Evolutionary conservation across 2,329 filamentous ascomycete genomes (phyloP).

Genomic region (Exophiala phaeomuriformis): DNA sequence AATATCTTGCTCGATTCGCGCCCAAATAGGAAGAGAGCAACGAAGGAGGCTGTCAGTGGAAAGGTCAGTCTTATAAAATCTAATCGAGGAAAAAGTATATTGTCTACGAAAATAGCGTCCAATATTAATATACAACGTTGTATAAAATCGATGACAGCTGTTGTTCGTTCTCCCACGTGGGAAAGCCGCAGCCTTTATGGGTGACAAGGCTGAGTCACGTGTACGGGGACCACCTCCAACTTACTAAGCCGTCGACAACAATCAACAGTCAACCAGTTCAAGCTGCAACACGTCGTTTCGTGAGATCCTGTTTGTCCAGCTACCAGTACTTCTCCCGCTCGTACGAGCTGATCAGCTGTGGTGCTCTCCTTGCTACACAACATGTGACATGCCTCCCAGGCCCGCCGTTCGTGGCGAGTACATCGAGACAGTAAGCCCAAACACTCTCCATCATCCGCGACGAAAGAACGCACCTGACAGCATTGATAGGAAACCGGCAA

Average conservation of each 20-base stretch:
- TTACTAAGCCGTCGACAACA: background rate
- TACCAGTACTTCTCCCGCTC: background rate
- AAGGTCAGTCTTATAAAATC: too few species aligned
- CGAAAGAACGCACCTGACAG: constrained; percentile 8
- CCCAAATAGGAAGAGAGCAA: too few species aligned
- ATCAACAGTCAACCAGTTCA: background rate
- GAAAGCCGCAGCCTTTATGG: background rate
- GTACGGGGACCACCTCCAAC: background rate
- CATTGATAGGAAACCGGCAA: constrained; percentile 73
- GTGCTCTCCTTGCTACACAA: background rate
- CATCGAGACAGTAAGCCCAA: constrained; percentile 73
- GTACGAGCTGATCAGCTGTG: background rate
- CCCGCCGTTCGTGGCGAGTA: constrained; percentile 74
- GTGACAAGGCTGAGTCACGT: background rate
- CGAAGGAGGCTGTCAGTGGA: too few species aligned
- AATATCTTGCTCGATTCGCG: too few species aligned
- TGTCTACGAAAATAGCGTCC: too few species aligned
- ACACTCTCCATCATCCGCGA: background rate
- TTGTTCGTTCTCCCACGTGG: too few species aligned
- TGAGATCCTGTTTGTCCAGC: too few species aligned
- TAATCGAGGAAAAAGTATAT: too few species aligned
- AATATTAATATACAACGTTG: too few species aligned
- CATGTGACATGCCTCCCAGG: constrained; percentile 60
- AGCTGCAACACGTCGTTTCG: too few species aligned
- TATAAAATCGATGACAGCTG: too few species aligned